Evolutionary conservation across 257 asterid species (phyloP).

Genomic region (Echium plantagineum): DNA sequence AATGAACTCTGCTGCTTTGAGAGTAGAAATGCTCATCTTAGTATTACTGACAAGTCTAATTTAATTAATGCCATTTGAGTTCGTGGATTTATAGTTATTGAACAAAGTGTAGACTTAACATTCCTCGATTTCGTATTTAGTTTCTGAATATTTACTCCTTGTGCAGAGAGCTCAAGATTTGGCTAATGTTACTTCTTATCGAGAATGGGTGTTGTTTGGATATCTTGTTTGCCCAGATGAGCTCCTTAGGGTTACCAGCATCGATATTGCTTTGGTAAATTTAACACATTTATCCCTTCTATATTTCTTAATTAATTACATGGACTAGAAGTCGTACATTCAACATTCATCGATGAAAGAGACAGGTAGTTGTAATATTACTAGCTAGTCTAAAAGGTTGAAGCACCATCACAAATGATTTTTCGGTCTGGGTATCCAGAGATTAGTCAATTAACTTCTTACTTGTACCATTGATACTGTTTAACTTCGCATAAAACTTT

Average conservation of each 20-base stretch:
- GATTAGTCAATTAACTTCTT: too few relatives aligned
- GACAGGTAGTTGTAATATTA: neutral
- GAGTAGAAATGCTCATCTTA: neutral
- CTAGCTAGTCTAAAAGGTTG: neutral
- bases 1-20: constrained; percentile 16
- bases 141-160: constrained; percentile 8
- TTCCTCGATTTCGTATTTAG: constrained; percentile 9
- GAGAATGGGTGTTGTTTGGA: constrained; percentile 94
- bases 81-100: neutral
- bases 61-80: neutral
- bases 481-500: neutral
- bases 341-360: neutral
- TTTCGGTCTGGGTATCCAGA: neutral
- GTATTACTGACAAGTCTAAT: constrained; percentile 9
- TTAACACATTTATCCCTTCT: constrained; percentile 8
- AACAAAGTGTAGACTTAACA: constrained; percentile 9
- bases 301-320: constrained; percentile 6
- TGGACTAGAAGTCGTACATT: neutral
- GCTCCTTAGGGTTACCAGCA: constrained; percentile 97
- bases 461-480: neutral
- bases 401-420: neutral
- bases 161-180: constrained; percentile 97
- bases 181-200: constrained; percentile 91
- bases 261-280: constrained; percentile 87
- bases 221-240: constrained; percentile 98